Evolutionary conservation across 2,329 filamentous ascomycete species (phyloP).

Genomic region (Myriosclerotinia scirpicola): DNA sequence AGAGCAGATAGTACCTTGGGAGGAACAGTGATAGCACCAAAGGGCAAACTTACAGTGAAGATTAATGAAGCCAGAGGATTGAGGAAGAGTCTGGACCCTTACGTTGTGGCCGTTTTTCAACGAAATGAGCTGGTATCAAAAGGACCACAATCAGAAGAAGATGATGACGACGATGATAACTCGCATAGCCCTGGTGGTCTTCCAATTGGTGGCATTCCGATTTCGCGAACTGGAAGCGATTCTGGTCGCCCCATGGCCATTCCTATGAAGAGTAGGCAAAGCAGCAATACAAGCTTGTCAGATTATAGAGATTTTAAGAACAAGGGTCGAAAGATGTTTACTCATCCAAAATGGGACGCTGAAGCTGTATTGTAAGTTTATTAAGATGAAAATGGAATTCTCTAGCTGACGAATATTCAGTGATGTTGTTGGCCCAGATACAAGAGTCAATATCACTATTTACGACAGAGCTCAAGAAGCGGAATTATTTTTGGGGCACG

Average conservation of each 20-base stretch:
- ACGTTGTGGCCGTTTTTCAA: constrained; percentile 95
- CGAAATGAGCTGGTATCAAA: constrained; percentile 94
- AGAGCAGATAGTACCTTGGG: constrained; percentile 44
- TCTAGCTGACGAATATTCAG: constrained; percentile 47
- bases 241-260: constrained; percentile 83
- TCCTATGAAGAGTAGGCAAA: constrained; percentile 94
- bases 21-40: constrained; percentile 67
- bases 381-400: constrained; percentile 23
- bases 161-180: constrained; percentile 60
- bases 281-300: constrained; percentile 84
- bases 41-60: constrained; percentile 86
- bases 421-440: constrained; percentile 89
- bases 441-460: constrained; percentile 87
- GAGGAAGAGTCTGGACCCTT: constrained; percentile 81
- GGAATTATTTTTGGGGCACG: constrained; percentile 89
- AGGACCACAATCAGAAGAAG: constrained; percentile 66
- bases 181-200: constrained; percentile 48
- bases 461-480: constrained; percentile 80
- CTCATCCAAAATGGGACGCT: constrained; percentile 92
- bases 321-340: constrained; percentile 62
- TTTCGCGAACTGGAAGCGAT: constrained; percentile 74
- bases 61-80: constrained; percentile 84
- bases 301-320: constrained; percentile 59
- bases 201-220: constrained; percentile 55
- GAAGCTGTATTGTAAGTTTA: constrained; percentile 85